Conservation (phyloP, 1,139 yeast genomes). For the Suhomyces chickasaworum region DNA sequence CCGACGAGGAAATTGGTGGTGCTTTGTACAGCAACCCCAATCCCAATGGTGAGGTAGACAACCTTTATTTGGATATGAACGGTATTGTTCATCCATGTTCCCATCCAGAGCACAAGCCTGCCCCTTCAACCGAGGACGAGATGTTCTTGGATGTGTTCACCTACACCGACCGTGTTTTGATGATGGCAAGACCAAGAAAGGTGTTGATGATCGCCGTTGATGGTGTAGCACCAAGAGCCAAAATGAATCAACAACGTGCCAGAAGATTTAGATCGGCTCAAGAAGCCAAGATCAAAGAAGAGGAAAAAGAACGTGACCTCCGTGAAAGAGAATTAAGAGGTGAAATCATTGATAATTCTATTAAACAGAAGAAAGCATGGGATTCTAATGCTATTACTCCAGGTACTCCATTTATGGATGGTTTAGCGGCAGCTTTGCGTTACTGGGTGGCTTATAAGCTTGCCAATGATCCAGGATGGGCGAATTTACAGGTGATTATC, state of each 20-base stretch:
- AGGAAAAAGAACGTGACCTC: conserved; percentile 57
- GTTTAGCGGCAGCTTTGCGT: conserved; percentile 75
- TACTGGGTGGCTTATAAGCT: conserved; percentile 91
- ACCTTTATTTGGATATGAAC: conserved; percentile 90
- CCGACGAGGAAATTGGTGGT: conserved; percentile 56
- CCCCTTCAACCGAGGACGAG: conserved; percentile 93
- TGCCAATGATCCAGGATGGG: conserved; percentile 90
- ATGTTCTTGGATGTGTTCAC: conserved; percentile 90
- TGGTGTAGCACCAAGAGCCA: conserved; percentile 99
- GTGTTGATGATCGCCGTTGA: conserved; percentile 94
- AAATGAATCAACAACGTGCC: conserved; percentile 97
- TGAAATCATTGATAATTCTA: conserved; percentile 63
- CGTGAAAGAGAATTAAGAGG: conserved; percentile 59
- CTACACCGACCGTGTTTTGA: conserved; percentile 84
- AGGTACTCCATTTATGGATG: conserved; percentile 97
- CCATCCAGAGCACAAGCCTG: conserved; percentile 91
- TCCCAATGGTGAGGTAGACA: conserved; percentile 94
- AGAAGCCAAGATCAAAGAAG: conserved; percentile 77
- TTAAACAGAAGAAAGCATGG: conserved; percentile 64
- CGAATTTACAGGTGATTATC: conserved; percentile 74
- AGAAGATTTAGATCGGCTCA: conserved; percentile 94
- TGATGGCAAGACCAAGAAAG: conserved; percentile 94
- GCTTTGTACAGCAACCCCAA: conserved; percentile 74
- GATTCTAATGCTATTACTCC: conserved; percentile 99
- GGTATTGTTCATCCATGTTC: conserved; percentile 98